Evolutionary conservation across 768 basidiomycete genomes (phyloP).

Genomic region (Tricholoma matsutake): DNA sequence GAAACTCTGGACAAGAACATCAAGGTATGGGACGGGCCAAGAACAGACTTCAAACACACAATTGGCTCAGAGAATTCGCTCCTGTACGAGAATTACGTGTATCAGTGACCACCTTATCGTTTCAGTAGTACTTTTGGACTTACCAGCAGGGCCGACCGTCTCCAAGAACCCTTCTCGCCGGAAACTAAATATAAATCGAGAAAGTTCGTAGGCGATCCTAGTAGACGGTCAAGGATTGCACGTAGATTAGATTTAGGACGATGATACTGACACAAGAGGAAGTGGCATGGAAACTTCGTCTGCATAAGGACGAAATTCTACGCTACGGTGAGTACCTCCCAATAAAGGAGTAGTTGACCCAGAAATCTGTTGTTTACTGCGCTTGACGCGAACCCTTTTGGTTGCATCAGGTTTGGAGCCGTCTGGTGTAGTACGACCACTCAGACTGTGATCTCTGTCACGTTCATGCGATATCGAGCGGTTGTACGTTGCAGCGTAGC

Average conservation of each 20-base stretch:
- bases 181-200: conserved; percentile 65
- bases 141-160: conserved; percentile 85
- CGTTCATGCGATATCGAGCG: conserved; percentile 17
- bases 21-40: neutral
- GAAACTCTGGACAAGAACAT: conserved; percentile 49
- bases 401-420: conserved; percentile 45
- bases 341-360: conserved; percentile 63
- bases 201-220: conserved; percentile 82
- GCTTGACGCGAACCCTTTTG: conserved; percentile 67
- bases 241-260: neutral
- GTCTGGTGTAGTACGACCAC: conserved; percentile 36
- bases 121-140: conserved; percentile 12
- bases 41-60: conserved; percentile 39
- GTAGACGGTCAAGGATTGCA: neutral
- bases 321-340: conserved; percentile 45
- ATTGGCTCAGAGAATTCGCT: conserved; percentile 68
- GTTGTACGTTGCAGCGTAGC: conserved; percentile 42
- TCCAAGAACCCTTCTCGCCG: conserved; percentile 82
- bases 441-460: conserved; percentile 22
- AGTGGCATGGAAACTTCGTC: conserved; percentile 69
- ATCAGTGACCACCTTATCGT: neutral
- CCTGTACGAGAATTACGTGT: conserved; percentile 38
- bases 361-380: conserved; percentile 57
- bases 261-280: conserved; percentile 62
- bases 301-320: conserved; percentile 59